A percentile compares a stretch with the other conserved stretches of the same genome.
phyloP scores from a whole-genome alignment of 2,329 filamentous ascomycete species.

The Phaeophleospora eucalypticola region DNA sequence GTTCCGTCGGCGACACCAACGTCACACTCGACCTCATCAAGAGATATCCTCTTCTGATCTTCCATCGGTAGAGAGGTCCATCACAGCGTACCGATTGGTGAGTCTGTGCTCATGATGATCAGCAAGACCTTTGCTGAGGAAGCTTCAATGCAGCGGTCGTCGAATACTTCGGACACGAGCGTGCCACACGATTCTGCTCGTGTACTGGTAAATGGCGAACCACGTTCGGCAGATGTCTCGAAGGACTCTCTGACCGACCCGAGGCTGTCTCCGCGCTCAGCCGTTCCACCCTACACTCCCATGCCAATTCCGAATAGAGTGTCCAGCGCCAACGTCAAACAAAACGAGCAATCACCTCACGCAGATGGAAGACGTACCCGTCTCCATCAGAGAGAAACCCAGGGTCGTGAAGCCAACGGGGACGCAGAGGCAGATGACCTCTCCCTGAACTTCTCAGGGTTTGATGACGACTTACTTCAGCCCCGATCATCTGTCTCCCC shows the following conservation, averaged over 20 bases:
- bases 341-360: background rate
- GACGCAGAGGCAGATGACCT: conserved; percentile 1
- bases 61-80: background rate
- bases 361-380: background rate
- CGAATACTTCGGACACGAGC: background rate
- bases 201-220: background rate
- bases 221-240: background rate
- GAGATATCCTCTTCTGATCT: background rate
- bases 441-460: conserved; percentile 2
- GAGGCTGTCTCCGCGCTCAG: background rate
- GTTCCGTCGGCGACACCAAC: background rate
- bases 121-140: too few relatives aligned
- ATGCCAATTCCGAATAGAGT: conserved; percentile 13
- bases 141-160: too few relatives aligned
- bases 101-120: background rate
- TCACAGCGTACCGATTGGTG: background rate
- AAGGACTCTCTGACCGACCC: background rate
- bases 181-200: background rate
- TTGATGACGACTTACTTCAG: conserved; percentile 2
- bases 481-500: background rate
- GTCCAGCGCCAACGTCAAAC: conserved; percentile 7
- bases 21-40: background rate
- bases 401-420: background rate
- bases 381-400: background rate
- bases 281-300: conserved; percentile 14